Base-by-base conservation (phyloP, 2,329 filamentous ascomycete species). In the Fusarium abutilonis region DNA sequence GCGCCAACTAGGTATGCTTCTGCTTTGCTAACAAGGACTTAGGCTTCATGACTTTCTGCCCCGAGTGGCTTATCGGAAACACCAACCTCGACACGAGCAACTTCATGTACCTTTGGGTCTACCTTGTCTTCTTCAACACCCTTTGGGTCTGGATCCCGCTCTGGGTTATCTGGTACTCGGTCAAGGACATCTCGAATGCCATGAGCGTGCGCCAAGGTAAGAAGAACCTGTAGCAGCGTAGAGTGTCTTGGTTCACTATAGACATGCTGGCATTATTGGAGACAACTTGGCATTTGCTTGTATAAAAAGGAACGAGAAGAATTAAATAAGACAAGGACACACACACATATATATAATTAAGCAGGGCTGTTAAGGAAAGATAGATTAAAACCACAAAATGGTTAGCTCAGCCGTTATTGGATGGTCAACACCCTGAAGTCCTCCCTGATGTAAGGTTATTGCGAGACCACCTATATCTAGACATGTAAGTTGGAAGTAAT, bases 11-110 rank as follows among this genome's bases (percentile, higher is more conserved):
- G 9, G 14, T 4, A 2, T 11, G 4, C 8, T 6, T 19, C 21
- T 10, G 4, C 9, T 40, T 13, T 28, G n/a, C 48, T 41, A 29
- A 52, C 19, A 32, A 41, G 8, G 19, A 13, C 15, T n/a, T 35
- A 86, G 84, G 87, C 15, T 90, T 87, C 76, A 89, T 90, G 84
- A 90, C 87, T 0, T 90, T 90, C 71, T 86, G 83, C 74, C 87
- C 87, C 11, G 87, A 90, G 75, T 90, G 87, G 87, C 76, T 90
- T 11, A 84, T 81, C 3, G 82, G 81, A 47, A 89, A 82, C 71
- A 70, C 81, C 63, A 88, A 87, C 70, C 82, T 90, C 56, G 85
- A 89, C 72, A 80, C 80, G 15, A 86, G 81, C 76, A 89, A 89
- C 75, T 88, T 85, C 67, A 87, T 90, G 85, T 88, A 87, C 68